These are phyloP conservation scores for Penicillium glabrum DNA, from an alignment of 2,329 filamentous ascomycete genomes.

Conservation along the genomic window DNA sequence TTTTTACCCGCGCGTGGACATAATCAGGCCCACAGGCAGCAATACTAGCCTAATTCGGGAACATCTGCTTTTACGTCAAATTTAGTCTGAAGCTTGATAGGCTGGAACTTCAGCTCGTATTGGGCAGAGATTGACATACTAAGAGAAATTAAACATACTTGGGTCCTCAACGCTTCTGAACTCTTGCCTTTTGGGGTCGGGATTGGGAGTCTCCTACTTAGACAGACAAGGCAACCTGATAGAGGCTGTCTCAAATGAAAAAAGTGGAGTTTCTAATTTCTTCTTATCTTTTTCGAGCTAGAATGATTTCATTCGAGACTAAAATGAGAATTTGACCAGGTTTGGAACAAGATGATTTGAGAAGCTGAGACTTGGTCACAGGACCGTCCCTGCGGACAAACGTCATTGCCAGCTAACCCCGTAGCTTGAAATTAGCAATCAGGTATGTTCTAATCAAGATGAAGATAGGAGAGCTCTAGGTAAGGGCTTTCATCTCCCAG, in stretches of 20 bases:
- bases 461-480: not conserved
- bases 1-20: not conserved
- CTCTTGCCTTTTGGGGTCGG: not conserved
- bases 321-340: not conserved
- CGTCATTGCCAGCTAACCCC: not conserved
- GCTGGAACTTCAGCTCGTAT: not conserved
- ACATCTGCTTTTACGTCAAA: not conserved
- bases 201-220: not conserved
- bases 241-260: not conserved
- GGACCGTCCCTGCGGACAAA: not conserved
- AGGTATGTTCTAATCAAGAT: not conserved
- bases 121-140: not conserved
- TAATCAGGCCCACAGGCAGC: not conserved
- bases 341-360: not conserved
- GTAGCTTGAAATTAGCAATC: not conserved
- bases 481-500: not conserved
- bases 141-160: not conserved
- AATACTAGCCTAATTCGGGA: not conserved
- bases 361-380: not conserved
- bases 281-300: not conserved
- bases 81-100: not conserved
- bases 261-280: not conserved
- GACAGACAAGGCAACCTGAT: not conserved
- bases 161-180: no score
- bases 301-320: not conserved